A percentile compares a stretch with the other conserved stretches of the same genome.
Conservation (phyloP, 2,329 filamentous ascomycete species). For the Zymoseptoria passerinii region DNA sequence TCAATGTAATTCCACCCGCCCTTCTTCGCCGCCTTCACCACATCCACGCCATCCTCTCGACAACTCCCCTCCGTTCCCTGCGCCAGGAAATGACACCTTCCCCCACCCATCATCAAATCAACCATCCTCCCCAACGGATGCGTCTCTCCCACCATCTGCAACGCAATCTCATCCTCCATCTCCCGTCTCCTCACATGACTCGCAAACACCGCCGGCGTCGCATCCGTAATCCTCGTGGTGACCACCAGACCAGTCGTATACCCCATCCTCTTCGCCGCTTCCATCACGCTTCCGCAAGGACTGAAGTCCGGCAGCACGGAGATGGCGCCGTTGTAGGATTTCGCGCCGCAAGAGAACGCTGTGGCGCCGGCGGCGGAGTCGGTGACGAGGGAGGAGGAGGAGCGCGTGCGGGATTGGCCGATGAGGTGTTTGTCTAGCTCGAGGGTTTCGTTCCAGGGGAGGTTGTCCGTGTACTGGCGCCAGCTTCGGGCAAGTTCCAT, state of each 20-base stretch:
- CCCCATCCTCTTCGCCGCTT: slow-evolving; percentile 84
- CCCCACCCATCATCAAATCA: slow-evolving; percentile 87
- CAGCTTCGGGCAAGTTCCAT: slow-evolving; percentile 80
- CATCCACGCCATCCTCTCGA: slow-evolving; percentile 66
- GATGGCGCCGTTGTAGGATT: slow-evolving; percentile 97
- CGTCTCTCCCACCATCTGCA: slow-evolving; percentile 76
- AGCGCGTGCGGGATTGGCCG: slow-evolving; percentile 80
- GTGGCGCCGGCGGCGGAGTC: slow-evolving; percentile 97
- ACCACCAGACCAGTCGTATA: slow-evolving; percentile 92
- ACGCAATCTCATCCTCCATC: slow-evolving; percentile 83
- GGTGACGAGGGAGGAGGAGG: slow-evolving; percentile 75
- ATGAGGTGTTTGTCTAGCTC: slow-evolving; percentile 82
- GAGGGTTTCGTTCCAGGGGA: slow-evolving; percentile 68
- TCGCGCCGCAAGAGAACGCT: slow-evolving; percentile 83
- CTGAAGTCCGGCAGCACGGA: slow-evolving; percentile 75
- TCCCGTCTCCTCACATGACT: slow-evolving; percentile 71
- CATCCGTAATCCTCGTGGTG: slow-evolving; percentile 90
- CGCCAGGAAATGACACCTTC: slow-evolving; percentile 84
- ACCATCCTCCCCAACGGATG: slow-evolving; percentile 80
- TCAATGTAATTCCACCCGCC: slow-evolving; percentile 69
- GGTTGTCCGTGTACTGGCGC: slow-evolving; percentile 64
- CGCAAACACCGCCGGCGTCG: slow-evolving; percentile 91
- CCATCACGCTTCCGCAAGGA: slow-evolving; percentile 85
- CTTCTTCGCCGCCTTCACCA: slow-evolving; percentile 64
- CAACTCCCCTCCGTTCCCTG: slow-evolving; percentile 77